These are phyloP conservation scores for Pichia occidentalis DNA, from an alignment of 805 yeast species.

Conservation along the genomic window DNA sequence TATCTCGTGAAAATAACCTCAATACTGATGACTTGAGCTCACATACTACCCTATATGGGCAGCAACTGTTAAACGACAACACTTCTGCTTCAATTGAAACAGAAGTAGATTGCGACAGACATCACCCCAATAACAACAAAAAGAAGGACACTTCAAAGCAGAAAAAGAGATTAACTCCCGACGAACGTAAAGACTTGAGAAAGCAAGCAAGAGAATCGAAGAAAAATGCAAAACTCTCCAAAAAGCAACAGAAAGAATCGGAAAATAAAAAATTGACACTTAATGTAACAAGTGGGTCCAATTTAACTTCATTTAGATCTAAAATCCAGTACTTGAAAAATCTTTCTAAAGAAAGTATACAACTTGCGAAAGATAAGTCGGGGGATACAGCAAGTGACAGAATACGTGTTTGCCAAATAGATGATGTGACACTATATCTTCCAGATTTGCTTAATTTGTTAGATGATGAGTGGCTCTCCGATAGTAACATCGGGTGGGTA, in stretches of 20 bases:
- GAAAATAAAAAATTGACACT: neutral
- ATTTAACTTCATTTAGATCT: neutral
- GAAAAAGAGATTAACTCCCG: neutral
- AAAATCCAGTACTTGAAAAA: constrained; percentile 3
- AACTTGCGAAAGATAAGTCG: neutral
- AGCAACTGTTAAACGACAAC: neutral
- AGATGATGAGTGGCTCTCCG: constrained; percentile 70
- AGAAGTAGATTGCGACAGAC: neutral
- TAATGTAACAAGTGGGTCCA: too few species aligned
- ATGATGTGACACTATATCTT: constrained; percentile 50
- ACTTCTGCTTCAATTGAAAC: too few species aligned
- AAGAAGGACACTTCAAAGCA: neutral
- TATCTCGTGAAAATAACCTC: too few species aligned
- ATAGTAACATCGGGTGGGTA: constrained; percentile 57
- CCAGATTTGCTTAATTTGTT: constrained; percentile 52
- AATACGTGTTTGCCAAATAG: constrained; percentile 36
- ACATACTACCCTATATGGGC: constrained; percentile 8
- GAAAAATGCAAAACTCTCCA: constrained; percentile 2
- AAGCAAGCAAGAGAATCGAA: constrained; percentile 7
- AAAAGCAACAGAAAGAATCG: constrained; percentile 1
- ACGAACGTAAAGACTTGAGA: constrained; percentile 3
- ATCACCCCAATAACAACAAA: neutral
- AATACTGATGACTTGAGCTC: constrained; percentile 4
- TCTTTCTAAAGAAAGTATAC: neutral
- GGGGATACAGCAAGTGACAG: neutral